These are phyloP conservation scores for Trichoderma sp. DNA, from an alignment of 2,329 filamentous ascomycete species.

Conservation along the genomic window DNA sequence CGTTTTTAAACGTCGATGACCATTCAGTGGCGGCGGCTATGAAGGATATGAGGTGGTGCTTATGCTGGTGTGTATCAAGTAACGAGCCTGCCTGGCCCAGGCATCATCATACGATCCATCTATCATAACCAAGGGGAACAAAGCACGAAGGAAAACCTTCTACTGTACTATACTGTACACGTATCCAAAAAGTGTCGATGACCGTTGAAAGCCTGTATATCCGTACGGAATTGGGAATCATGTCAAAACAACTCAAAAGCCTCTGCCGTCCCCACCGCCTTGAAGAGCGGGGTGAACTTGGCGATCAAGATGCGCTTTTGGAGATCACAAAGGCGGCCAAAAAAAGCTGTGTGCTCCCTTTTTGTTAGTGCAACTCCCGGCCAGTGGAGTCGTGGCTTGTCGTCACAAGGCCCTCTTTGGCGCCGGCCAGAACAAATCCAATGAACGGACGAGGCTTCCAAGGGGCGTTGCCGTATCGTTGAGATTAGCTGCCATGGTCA, in stretches of 20 bases:
- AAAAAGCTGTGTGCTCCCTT: neutral
- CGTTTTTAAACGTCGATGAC: neutral
- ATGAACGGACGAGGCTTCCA: neutral
- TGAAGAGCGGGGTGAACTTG: constrained; percentile 10
- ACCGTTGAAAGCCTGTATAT: neutral
- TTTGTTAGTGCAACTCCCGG: constrained; percentile 1
- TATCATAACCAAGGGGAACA: neutral
- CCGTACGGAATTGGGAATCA: neutral
- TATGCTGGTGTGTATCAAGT: constrained; percentile 2
- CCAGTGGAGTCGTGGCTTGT: constrained; percentile 12
- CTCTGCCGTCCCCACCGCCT: neutral
- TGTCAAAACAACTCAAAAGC: neutral
- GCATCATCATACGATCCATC: constrained; percentile 11
- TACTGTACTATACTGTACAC: neutral
- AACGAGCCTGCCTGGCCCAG: neutral
- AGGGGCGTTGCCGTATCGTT: neutral
- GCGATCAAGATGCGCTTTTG: constrained; percentile 15
- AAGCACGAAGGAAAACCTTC: neutral
- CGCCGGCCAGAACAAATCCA: neutral
- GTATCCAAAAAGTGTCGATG: neutral
- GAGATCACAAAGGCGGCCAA: constrained; percentile 9
- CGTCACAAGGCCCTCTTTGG: constrained; percentile 15
- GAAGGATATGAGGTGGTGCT: neutral
- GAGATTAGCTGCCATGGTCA: neutral
- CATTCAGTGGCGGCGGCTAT: neutral